Conservation (phyloP, 148 eudicot genomes). For the Rhododendron ovatum region DNA sequence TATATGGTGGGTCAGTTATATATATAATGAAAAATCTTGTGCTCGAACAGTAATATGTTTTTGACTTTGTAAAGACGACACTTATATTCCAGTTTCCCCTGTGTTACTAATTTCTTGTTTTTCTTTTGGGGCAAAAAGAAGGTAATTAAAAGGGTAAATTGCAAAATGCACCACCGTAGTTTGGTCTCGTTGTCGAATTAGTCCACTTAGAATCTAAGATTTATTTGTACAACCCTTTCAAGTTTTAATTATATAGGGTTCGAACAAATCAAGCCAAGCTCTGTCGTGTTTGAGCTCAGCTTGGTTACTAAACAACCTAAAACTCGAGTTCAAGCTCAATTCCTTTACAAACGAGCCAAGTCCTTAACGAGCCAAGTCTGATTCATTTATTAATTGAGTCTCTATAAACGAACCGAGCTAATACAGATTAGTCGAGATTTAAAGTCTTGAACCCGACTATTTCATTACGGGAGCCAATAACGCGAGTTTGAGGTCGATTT, state of each 20-base stretch:
- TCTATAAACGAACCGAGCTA: no score
- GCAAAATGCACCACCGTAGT: background rate
- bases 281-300: background rate
- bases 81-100: background rate
- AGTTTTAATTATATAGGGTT: background rate
- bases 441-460: no score
- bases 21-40: background rate
- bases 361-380: no score
- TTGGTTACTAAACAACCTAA: no score
- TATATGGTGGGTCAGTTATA: background rate
- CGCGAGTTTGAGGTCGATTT: background rate
- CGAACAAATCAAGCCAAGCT: background rate
- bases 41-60: background rate
- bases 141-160: background rate
- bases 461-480: no score
- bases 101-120: background rate
- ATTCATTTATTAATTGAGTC: no score
- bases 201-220: background rate
- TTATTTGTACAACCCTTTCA: background rate
- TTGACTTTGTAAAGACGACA: conserved; percentile 1
- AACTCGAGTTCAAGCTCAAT: no score
- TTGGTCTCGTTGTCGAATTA: background rate
- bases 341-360: no score
- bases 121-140: background rate
- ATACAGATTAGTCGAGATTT: no score